These are phyloP conservation scores for Salvia hispanica DNA, from an alignment of 257 asterid species.

Conservation along the genomic window DNA sequence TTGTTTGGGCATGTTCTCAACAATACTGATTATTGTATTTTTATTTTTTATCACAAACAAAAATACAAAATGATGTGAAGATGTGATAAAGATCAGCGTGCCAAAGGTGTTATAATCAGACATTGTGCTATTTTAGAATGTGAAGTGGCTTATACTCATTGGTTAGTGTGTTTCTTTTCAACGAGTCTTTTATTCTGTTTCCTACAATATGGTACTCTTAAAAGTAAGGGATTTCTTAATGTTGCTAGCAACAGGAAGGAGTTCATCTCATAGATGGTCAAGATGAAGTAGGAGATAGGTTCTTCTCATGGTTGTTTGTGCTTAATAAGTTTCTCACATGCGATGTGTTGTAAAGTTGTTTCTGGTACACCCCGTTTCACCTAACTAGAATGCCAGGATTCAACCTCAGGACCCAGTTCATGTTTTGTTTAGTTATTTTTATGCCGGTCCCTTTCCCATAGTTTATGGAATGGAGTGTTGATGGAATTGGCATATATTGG, in stretches of 20 bases:
- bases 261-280: neutral
- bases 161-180: constrained; percentile 11
- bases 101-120: constrained; percentile 3
- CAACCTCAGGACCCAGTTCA: neutral
- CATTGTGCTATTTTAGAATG: neutral
- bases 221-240: neutral
- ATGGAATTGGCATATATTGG: neutral
- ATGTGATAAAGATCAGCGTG: constrained; percentile 2
- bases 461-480: neutral
- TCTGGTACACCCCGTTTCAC: neutral
- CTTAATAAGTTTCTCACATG: neutral
- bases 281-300: neutral
- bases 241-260: too few relatives aligned
- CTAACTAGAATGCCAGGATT: neutral
- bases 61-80: constrained; percentile 8
- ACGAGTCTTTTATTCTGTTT: neutral
- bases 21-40: neutral
- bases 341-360: neutral
- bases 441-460: neutral
- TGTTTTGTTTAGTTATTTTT: neutral
- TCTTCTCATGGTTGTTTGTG: constrained; percentile 6
- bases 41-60: neutral
- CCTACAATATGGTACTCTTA: neutral
- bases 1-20: constrained; percentile 19
- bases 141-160: neutral